Base-by-base conservation (phyloP, 129 eudicot species). In the carrot (Daucus carota) region DNA sequence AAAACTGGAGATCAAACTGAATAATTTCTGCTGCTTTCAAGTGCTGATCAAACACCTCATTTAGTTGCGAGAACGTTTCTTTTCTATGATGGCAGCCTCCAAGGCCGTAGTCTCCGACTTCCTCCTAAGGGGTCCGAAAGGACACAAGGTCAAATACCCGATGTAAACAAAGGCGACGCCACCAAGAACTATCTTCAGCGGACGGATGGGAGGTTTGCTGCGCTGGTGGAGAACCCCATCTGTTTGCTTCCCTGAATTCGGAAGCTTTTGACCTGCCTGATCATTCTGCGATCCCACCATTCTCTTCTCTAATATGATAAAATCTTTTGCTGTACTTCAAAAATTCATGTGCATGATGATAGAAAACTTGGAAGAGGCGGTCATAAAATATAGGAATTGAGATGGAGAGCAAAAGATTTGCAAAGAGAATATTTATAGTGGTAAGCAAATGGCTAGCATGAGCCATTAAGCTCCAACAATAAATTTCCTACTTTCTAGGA, bases 101-200 rank as follows among this genome's bases (percentile, higher is more conserved):
- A 90, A 13, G 40, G 98, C 98, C 13, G 84, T 76, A 42, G 96
- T 92, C 48, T 93, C 98, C 3, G 95, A 87, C 73, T 90, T 93
- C 77, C 90, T 93, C 76, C 84, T 83, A 44, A 57, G 65, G 1
- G 65, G 65, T 8, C 65, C 65, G 31, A n/a, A 57, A 28, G 91
- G 75, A 72, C 84, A 93, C 80, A 93, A 77, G 46, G 89, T 84
- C 33, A 90, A 71, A 65, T 88, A 90, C 42, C 80, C 90, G 20
- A 93, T 73, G 62, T 68, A 71, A 10, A 75, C 82, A 15, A 77
- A 78, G 22, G 77, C 89, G 17, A 80, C 67, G 5, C 98, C 98
- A 14, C 92, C 92, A 5, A 83, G 16, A 69, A 85, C 96, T 76
- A 87, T 45, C 60, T 76, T 71, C 4, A 74, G 43, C 0, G 90